Evolutionary conservation across 306 rosid species (phyloP).

Genomic region (Cicer arietinum): DNA sequence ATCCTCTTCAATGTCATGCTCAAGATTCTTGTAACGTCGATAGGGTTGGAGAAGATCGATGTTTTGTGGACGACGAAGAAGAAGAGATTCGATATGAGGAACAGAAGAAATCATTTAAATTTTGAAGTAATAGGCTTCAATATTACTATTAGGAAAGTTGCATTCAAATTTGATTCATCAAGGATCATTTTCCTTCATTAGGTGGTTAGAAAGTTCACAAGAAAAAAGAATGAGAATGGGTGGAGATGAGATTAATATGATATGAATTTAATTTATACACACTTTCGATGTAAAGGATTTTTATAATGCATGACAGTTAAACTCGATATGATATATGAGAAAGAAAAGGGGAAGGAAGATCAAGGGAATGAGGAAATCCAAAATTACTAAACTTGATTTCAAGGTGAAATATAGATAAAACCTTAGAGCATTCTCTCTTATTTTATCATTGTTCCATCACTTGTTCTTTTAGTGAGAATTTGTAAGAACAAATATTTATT

Average conservation of each 20-base stretch:
- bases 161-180: constrained; percentile 31
- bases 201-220: constrained; percentile 4
- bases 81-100: constrained; percentile 8
- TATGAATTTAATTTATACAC: too few species aligned
- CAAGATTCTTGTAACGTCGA: constrained; percentile 6
- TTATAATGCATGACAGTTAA: too few species aligned
- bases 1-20: constrained; percentile 19
- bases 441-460: background rate
- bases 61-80: constrained; percentile 21
- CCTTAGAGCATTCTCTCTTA: background rate
- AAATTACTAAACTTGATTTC: constrained; percentile 3
- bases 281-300: too few species aligned
- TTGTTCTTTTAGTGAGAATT: background rate
- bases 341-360: background rate
- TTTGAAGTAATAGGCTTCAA: constrained; percentile 24
- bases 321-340: background rate
- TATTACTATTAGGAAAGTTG: background rate
- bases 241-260: background rate
- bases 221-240: background rate
- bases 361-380: constrained; percentile 14
- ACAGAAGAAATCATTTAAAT: constrained; percentile 16
- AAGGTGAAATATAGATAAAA: background rate
- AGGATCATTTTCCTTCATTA: constrained; percentile 30
- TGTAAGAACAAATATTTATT: background rate
- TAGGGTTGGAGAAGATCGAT: constrained; percentile 36